These are phyloP conservation scores for Apiospora marii DNA, from an alignment of 2,329 filamentous ascomycete species.

Conservation along the genomic window DNA sequence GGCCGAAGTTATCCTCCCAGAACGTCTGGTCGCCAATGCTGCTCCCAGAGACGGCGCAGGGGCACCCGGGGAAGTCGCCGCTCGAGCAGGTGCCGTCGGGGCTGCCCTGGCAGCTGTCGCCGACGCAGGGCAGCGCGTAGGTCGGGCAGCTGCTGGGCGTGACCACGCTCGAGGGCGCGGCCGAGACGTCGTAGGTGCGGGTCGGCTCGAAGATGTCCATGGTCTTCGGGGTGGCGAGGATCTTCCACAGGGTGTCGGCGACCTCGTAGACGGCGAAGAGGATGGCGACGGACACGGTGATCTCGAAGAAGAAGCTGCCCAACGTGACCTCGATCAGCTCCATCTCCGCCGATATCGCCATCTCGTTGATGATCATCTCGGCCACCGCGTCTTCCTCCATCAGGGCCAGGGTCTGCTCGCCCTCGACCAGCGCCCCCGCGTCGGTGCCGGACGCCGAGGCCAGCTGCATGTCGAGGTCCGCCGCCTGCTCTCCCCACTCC, in stretches of 20 bases:
- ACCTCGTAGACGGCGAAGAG: not conserved
- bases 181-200: not conserved
- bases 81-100: not conserved
- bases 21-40: not conserved
- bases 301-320: not conserved
- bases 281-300: not conserved
- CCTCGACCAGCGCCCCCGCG: not conserved
- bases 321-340: not conserved
- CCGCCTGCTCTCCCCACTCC: not conserved
- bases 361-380: not conserved
- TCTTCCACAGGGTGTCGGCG: not conserved
- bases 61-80: not conserved
- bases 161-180: not conserved
- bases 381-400: slow-evolving; percentile 1
- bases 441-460: not conserved
- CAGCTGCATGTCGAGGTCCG: not conserved
- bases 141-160: not conserved
- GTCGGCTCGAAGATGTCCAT: not conserved
- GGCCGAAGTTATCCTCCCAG: not conserved
- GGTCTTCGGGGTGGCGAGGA: not conserved
- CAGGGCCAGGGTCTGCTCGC: not conserved
- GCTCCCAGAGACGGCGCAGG: not conserved
- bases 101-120: not conserved
- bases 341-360: not conserved
- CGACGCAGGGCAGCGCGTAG: not conserved